Evolutionary conservation across 2,329 filamentous ascomycete species (phyloP).

Genomic region (Thermoascus crustaceus): DNA sequence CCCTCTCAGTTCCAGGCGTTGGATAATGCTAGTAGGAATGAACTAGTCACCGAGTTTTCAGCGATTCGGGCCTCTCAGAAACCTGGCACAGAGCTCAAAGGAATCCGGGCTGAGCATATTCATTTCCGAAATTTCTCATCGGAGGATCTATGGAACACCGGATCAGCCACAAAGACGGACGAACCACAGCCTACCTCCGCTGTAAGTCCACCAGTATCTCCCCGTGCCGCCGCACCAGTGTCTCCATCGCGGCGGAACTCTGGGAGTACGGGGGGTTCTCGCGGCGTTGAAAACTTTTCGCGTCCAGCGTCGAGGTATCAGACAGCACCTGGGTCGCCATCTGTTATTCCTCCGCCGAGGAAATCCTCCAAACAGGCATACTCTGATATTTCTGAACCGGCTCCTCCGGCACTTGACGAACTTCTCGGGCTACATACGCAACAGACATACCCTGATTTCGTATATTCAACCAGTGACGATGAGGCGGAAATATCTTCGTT

Average conservation of each 20-base stretch:
- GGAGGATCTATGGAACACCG: conserved; percentile 19
- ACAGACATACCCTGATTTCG: conserved; percentile 24
- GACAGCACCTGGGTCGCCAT: conserved; percentile 29
- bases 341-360: conserved; percentile 33
- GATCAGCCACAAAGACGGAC: not conserved
- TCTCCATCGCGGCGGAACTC: conserved; percentile 16
- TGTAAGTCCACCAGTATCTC: conserved; percentile 24
- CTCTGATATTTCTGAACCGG: conserved; percentile 25
- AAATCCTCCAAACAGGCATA: conserved; percentile 27
- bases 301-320: conserved; percentile 40
- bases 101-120: conserved; percentile 45
- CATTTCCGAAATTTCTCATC: conserved; percentile 28
- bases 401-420: conserved; percentile 33
- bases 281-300: conserved; percentile 47
- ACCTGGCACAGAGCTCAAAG: conserved; percentile 42
- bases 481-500: conserved; percentile 8
- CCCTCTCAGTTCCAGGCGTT: conserved; percentile 47
- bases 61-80: conserved; percentile 46
- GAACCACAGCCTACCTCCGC: conserved; percentile 5
- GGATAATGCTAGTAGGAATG: conserved; percentile 43
- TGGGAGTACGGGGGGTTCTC: conserved; percentile 23
- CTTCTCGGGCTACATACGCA: conserved; percentile 27
- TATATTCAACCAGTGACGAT: conserved; percentile 17
- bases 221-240: conserved; percentile 17
- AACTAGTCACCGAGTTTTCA: conserved; percentile 47